phyloP scores from a whole-genome alignment of 1,139 yeast genomes.

The Debaryomyces udenii region DNA sequence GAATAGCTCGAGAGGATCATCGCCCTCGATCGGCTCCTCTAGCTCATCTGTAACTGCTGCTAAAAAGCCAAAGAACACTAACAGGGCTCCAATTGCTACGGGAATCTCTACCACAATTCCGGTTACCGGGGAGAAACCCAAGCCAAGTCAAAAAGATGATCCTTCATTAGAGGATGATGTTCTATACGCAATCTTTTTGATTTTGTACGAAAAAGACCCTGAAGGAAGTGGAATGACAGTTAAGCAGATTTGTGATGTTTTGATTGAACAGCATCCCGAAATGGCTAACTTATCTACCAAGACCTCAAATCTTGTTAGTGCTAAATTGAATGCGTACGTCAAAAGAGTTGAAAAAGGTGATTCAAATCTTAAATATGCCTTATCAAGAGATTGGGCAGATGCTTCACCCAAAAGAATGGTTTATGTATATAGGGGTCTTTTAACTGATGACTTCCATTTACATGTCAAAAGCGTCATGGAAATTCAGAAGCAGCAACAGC shows the following conservation, averaged over 20 bases:
- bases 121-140: conserved; percentile 78
- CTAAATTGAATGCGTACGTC: conserved; percentile 80
- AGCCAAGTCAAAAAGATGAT: conserved; percentile 63
- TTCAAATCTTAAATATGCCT: conserved; percentile 65
- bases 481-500: conserved; percentile 29
- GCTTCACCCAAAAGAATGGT: conserved; percentile 89
- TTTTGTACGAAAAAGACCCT: conserved; percentile 67
- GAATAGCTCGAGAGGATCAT: conserved; percentile 30
- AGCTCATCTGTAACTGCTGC: conserved; percentile 9
- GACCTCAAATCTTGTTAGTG: conserved; percentile 79
- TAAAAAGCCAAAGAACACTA: conserved; percentile 42
- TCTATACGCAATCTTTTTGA: conserved; percentile 69
- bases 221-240: conserved; percentile 81
- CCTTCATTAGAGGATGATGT: conserved; percentile 75
- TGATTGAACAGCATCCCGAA: conserved; percentile 73
- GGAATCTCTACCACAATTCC: conserved; percentile 81
- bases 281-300: conserved; percentile 79
- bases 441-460: conserved; percentile 70
- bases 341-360: conserved; percentile 84
- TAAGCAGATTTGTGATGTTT: conserved; percentile 76
- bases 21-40: conserved; percentile 25
- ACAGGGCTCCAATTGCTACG: conserved; percentile 59
- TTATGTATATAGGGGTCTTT: conserved; percentile 76
- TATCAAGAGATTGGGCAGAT: conserved; percentile 87
- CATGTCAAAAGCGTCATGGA: conserved; percentile 64